Evolutionary conservation across 129 eudicot genomes (phyloP), one percentile per base, ranked within the genome.

Genomic region (Flaveria robusta): DNA sequence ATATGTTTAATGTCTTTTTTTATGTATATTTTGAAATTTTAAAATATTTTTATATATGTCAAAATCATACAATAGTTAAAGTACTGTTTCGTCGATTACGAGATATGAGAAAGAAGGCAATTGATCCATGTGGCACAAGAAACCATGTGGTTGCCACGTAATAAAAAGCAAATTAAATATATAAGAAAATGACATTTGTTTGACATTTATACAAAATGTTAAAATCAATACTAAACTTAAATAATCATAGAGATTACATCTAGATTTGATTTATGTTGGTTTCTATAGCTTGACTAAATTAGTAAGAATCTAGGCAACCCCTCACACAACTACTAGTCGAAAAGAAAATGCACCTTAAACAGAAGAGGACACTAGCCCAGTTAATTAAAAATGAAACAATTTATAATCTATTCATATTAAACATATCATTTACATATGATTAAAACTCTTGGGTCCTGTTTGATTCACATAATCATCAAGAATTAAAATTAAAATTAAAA

Each of bases 121-220:
- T 71, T 71, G 46, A 50, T 41, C 54, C 72, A 41, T 19, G 51
- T 66, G 71, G 51, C 71, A 66, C 31, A 18, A 68, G 26, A 65
- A 65, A 66, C 10, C 50, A 66, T n/a, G 50, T 16, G 37, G 50
- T 37, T 37, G 49, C 70, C 47, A 66, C 49, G 70, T 66, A 37
- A 15, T 31, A 15, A 6, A 7, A 29, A 66, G 18, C 15, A 37
- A 66, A 34, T 37, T 1, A 37, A 4, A 66, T 39, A 66, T 37
- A 34, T 16, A 16, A 69, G 59, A 68, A 69, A 69, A 69, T 24
- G 74, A 69, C 58, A 24, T 14, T 20, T 69, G 42, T 45, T 42
- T 69, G 74, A 69, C 56, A 69, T 46, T 69, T 68, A 22, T 22
- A 13, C 8, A 26, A 6, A 7, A 43, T 46, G 41, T 46, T 14